Percentiles rank a stretch among this genome's conserved stretches.
These are phyloP conservation scores for Trichoderma sp. DNA, from an alignment of 2,329 filamentous ascomycete genomes.

Conservation along the genomic window DNA sequence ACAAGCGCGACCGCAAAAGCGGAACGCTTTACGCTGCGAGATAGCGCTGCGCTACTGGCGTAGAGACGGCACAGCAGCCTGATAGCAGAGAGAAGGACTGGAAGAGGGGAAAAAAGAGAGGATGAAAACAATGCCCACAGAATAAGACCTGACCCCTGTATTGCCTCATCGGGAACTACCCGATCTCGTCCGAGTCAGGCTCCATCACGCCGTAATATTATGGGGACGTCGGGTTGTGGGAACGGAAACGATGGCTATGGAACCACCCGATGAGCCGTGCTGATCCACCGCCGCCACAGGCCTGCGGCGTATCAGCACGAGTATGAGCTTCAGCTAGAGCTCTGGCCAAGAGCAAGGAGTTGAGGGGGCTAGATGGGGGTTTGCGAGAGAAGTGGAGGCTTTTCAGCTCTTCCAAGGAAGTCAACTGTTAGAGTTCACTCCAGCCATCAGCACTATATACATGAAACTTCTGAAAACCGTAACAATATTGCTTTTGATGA, in stretches of 20 bases:
- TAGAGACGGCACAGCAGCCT: neutral
- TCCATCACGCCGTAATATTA: slow-evolving; percentile 16
- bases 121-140: neutral
- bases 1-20: slow-evolving; percentile 26
- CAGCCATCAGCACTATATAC: neutral
- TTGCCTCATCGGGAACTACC: slow-evolving; percentile 22
- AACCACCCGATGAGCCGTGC: neutral
- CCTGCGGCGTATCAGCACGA: neutral
- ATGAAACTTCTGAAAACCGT: slow-evolving; percentile 4
- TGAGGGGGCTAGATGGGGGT: neutral
- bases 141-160: slow-evolving; percentile 12
- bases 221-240: slow-evolving; percentile 15
- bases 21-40: neutral
- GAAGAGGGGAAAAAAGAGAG: neutral
- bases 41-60: slow-evolving; percentile 19
- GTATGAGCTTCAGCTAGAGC: neutral
- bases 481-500: neutral
- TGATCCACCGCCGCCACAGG: slow-evolving; percentile 3
- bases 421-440: neutral
- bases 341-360: neutral
- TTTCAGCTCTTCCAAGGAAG: neutral
- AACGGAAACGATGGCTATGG: neutral
- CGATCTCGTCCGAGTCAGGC: slow-evolving; percentile 21
- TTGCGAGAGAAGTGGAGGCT: neutral
- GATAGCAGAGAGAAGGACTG: neutral